Evolutionary conservation across 257 asterid genomes (phyloP).

Genomic region (Marsdenia floribunda): DNA sequence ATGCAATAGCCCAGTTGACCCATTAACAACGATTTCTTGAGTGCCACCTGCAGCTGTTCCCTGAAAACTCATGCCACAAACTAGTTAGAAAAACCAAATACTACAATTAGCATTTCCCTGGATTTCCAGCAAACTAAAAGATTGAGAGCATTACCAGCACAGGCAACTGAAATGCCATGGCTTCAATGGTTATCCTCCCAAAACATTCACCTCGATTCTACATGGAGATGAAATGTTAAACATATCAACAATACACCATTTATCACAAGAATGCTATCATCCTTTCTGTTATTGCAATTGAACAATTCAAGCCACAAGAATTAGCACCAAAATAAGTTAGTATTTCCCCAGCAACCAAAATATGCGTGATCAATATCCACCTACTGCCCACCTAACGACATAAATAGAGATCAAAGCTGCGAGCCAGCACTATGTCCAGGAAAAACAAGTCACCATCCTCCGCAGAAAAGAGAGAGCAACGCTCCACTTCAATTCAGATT

Average conservation of each 20-base stretch:
- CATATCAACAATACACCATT: not conserved
- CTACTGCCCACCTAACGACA: not conserved
- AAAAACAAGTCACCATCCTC: not conserved
- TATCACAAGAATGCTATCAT: not conserved
- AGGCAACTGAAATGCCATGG: constrained; percentile 98
- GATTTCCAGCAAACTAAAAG: not conserved
- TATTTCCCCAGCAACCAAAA: not conserved
- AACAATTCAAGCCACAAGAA: not conserved
- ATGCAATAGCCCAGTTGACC: constrained; percentile 83
- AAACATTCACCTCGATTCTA: constrained; percentile 98
- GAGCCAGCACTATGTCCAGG: not conserved
- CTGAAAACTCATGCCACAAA: constrained; percentile 28
- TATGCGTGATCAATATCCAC: not conserved
- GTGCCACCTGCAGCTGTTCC: constrained; percentile 99
- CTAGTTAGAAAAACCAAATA: not conserved
- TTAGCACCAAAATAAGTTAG: not conserved
- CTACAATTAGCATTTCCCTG: not conserved
- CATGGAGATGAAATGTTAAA: constrained; percentile 6
- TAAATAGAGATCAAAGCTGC: not conserved
- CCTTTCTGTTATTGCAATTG: not conserved
- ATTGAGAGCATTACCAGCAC: constrained; percentile 52
- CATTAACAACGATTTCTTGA: constrained; percentile 74
- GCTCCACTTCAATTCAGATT: not conserved
- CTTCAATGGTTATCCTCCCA: constrained; percentile 99
- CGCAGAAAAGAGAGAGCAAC: not conserved